Conservation (phyloP, 129 eudicot genomes). For the Kitagawia praeruptora region DNA sequence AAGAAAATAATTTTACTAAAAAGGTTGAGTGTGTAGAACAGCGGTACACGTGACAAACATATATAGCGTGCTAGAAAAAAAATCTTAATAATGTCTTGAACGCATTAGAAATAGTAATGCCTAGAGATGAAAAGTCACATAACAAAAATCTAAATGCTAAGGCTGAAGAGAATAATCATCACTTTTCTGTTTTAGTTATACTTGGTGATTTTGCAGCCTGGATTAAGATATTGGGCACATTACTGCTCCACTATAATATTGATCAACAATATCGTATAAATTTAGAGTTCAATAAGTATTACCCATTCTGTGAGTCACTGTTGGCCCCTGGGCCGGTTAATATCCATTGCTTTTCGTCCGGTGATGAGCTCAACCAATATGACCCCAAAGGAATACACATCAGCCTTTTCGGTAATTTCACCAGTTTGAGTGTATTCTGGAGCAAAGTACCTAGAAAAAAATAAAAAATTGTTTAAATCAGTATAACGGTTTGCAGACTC, state of each 20-base stretch:
- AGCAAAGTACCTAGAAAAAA: slow-evolving; percentile 59
- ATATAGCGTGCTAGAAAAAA: background rate
- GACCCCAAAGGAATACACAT: slow-evolving; percentile 85
- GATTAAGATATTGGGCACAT: background rate
- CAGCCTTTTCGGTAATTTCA: slow-evolving; percentile 85
- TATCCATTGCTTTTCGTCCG: slow-evolving; percentile 85
- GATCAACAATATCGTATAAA: background rate
- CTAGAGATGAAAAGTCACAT: background rate
- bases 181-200: background rate
- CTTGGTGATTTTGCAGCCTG: background rate
- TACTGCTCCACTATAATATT: background rate
- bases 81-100: background rate
- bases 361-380: slow-evolving; percentile 78
- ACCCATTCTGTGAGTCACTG: slow-evolving; percentile 93
- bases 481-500: background rate
- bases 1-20: no score
- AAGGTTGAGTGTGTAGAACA: background rate
- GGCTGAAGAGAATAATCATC: background rate
- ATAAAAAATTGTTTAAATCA: background rate
- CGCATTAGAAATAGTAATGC: background rate
- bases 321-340: slow-evolving; percentile 79
- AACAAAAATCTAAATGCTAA: background rate
- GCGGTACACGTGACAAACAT: background rate
- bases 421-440: slow-evolving; percentile 96
- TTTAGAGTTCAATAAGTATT: slow-evolving; percentile 5